These are phyloP conservation scores for Magnolia kwangsiensis DNA, from an alignment of 164 flowering plant genomes.

Conservation along the genomic window DNA sequence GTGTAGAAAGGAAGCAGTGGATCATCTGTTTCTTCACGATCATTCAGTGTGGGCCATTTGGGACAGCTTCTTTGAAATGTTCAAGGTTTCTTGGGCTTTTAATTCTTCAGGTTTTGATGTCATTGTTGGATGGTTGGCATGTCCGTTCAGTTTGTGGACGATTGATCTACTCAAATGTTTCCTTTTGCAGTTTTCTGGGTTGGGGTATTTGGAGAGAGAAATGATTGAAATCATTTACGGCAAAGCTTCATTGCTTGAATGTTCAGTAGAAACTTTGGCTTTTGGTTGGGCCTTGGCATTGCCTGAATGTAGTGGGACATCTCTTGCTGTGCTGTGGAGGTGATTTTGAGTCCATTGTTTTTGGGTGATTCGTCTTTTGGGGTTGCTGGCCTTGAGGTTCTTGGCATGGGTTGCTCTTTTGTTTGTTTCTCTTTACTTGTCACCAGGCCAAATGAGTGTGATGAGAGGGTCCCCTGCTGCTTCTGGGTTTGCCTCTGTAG, in stretches of 20 bases:
- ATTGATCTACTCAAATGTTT: not conserved
- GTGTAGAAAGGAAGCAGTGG: too few species aligned
- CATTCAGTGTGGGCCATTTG: too few species aligned
- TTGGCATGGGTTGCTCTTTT: not conserved
- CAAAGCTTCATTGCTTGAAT: not conserved
- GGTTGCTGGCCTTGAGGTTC: not conserved
- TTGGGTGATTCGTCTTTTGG: not conserved
- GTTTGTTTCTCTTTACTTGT: not conserved
- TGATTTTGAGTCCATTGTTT: not conserved
- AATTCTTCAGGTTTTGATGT: too few species aligned
- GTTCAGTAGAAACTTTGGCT: not conserved
- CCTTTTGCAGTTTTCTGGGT: not conserved
- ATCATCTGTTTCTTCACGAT: too few species aligned
- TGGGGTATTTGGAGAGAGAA: not conserved
- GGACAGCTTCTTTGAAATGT: too few species aligned
- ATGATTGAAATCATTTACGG: not conserved
- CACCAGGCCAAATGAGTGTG: not conserved
- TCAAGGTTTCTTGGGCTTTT: too few species aligned
- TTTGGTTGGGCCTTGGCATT: not conserved
- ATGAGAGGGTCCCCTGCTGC: too few species aligned
- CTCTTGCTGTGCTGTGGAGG: too few species aligned
- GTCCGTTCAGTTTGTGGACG: too few species aligned
- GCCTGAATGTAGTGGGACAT: too few species aligned
- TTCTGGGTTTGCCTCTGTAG: too few species aligned
- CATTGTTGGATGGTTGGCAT: too few species aligned